phyloP scores from a whole-genome alignment of 805 yeast species.

The Teunomyces atbi region DNA sequence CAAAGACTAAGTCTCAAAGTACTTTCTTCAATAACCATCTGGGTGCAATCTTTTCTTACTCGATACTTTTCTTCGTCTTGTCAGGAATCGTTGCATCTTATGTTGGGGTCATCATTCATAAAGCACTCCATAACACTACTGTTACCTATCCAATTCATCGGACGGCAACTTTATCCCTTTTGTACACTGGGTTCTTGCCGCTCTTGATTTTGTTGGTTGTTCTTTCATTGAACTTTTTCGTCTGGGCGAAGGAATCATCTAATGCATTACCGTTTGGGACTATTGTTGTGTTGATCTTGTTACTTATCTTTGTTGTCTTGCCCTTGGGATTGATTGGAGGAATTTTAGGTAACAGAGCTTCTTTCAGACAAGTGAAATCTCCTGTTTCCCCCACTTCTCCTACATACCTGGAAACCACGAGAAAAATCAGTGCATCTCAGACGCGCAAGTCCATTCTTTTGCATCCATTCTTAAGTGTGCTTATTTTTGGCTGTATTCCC shows the following conservation, averaged over 20 bases:
- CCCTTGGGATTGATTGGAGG: slow-evolving; percentile 82
- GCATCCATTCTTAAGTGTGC: slow-evolving; percentile 26
- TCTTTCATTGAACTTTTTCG: slow-evolving; percentile 59
- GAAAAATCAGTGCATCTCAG: background rate
- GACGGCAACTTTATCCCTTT: slow-evolving; percentile 18
- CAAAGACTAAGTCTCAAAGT: slow-evolving; percentile 39
- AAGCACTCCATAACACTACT: slow-evolving; percentile 46
- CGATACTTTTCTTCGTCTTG: slow-evolving; percentile 56
- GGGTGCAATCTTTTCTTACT: slow-evolving; percentile 63
- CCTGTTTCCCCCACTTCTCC: slow-evolving; percentile 5
- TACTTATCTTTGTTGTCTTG: slow-evolving; percentile 65
- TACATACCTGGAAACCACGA: slow-evolving; percentile 2
- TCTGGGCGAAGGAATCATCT: slow-evolving; percentile 76
- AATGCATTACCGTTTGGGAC: slow-evolving; percentile 79
- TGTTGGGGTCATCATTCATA: slow-evolving; percentile 62
- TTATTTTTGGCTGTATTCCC: slow-evolving; percentile 69
- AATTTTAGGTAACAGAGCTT: slow-evolving; percentile 39
- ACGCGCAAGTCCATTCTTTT: slow-evolving; percentile 11
- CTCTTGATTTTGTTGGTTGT: slow-evolving; percentile 48
- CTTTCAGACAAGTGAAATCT: slow-evolving; percentile 3
- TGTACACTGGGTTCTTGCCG: slow-evolving; percentile 44
- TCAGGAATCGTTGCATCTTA: slow-evolving; percentile 79
- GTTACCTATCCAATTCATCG: slow-evolving; percentile 23
- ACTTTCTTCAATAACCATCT: slow-evolving; percentile 63
- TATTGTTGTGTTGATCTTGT: slow-evolving; percentile 53